Conservation (phyloP, 306 rosid species). For the Cicer chorassanicum region DNA sequence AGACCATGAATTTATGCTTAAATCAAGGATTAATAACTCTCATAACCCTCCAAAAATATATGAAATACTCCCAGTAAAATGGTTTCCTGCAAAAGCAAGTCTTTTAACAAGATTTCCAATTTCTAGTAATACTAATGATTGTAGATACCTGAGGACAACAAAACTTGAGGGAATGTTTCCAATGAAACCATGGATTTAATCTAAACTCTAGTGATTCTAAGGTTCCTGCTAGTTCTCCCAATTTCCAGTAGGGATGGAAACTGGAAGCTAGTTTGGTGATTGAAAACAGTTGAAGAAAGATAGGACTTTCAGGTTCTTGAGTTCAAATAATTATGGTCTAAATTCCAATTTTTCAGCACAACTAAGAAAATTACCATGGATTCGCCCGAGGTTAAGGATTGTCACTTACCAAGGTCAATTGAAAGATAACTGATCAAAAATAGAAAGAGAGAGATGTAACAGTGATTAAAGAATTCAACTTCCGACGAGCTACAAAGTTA, state of each 20-base stretch:
- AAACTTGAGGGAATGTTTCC: conserved; percentile 67
- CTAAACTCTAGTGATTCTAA: conserved; percentile 81
- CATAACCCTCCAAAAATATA: conserved; percentile 52
- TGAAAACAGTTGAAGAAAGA: conserved; percentile 79
- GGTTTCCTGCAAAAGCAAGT: conserved; percentile 72
- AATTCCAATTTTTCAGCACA: conserved; percentile 64
- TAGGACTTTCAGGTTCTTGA: conserved; percentile 67
- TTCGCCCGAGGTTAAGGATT: conserved; percentile 67
- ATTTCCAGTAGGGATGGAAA: conserved; percentile 58
- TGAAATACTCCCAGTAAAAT: conserved; percentile 63
- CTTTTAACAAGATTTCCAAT: conserved; percentile 64
- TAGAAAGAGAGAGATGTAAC: too few relatives aligned
- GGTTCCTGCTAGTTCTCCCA: conserved; percentile 72
- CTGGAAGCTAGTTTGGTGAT: conserved; percentile 52
- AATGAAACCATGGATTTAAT: conserved; percentile 64
- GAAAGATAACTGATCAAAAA: background rate
- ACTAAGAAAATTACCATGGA: conserved; percentile 77
- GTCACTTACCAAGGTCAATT: conserved; percentile 87
- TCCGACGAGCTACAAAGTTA: too few relatives aligned
- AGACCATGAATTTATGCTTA: conserved; percentile 60
- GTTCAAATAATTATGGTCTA: conserved; percentile 61
- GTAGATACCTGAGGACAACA: conserved; percentile 68
- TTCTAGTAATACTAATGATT: conserved; percentile 64
- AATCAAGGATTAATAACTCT: conserved; percentile 71
- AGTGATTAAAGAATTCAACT: too few relatives aligned